These are phyloP conservation scores for Lagenidium giganteum DNA, from an alignment of 352 stramenopile genomes.

Conservation along the genomic window DNA sequence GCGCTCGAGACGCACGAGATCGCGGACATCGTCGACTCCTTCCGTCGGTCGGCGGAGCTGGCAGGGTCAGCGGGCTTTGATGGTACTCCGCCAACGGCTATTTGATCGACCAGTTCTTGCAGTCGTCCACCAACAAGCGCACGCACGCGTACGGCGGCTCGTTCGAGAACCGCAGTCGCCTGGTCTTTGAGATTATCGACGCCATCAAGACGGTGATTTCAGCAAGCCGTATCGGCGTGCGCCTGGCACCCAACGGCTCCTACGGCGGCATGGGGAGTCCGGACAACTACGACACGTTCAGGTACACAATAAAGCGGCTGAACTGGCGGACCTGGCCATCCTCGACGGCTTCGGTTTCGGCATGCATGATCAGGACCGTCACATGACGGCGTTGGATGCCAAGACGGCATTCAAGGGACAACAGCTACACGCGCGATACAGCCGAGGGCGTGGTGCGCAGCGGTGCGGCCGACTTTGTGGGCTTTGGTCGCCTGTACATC, in stretches of 20 bases:
- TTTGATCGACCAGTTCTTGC: constrained; percentile 83
- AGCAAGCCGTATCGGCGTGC: constrained; percentile 12
- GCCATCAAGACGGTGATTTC: constrained; percentile 10
- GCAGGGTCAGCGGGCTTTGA: constrained; percentile 29
- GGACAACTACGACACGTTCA: constrained; percentile 15
- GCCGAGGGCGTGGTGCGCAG: constrained; percentile 20
- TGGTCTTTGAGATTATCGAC: constrained; percentile 55
- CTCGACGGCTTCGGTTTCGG: constrained; percentile 14
- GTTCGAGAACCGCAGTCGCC: constrained; percentile 54
- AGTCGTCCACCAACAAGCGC: constrained; percentile 56
- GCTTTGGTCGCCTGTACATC: constrained; percentile 38
- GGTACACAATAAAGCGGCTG: constrained; percentile 1
- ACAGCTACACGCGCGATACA: constrained; percentile 18
- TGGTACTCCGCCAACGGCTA: constrained; percentile 79
- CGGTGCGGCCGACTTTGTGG: constrained; percentile 26
- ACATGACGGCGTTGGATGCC: not conserved
- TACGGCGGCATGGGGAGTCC: constrained; percentile 7
- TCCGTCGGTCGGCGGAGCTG: constrained; percentile 31
- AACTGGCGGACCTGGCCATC: constrained; percentile 18
- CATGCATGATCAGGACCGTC: constrained; percentile 1
- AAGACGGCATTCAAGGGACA: constrained; percentile 19
- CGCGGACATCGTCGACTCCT: constrained; percentile 24
- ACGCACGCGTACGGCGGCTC: constrained; percentile 71
- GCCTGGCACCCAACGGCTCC: constrained; percentile 11
- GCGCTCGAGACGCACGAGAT: constrained; percentile 1